Evolutionary conservation across 2,329 filamentous ascomycete species (phyloP), one percentile per base, ranked within the genome.

Genomic region (Apiospora saccharicola): DNA sequence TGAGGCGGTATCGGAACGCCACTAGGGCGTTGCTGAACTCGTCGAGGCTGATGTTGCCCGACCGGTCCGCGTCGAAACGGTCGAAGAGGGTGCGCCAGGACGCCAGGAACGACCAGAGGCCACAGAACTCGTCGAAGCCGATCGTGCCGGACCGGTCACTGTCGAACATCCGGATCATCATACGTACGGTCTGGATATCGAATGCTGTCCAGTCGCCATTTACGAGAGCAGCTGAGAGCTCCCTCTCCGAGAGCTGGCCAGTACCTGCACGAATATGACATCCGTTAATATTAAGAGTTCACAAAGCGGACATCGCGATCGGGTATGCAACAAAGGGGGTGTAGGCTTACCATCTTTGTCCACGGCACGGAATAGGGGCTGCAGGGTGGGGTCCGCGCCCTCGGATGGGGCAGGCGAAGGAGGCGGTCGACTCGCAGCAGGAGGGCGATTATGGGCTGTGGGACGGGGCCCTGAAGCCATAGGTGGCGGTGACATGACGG

Each of bases 151-250:
- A 93, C 77, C 94, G 92, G 83, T 98, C 94, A 72, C 93, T 94
- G 84, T 98, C 96, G 84, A 99, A 99, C 96, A 99, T 98, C 80
- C 95, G 93, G 77, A 99, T 98, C 95, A 99, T 98, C 94, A 98
- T 98, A 79, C 93, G 93, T 75, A 98, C 95, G 1, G 96, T 99
- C 78, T 98, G 93, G 5, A 91, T 89, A 83, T 99, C 95, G 82
- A 99, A 99, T 5, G 94, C 90, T 1, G 94, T 94, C 90, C 94
- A 98, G 86, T 99, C 96, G 71, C 95, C 96, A 80, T 99, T 99
- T 73, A 98, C 95, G 7, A 99, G 90, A 26, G 96, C 96, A 1
- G 93, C 92, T 13, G 94, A 92, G 57, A 99, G 91, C 82, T 98
- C 96, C 70, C 88, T 88, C 83, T 98, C 95, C 2, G 93, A 95